A percentile compares a stretch with the other conserved stretches of the same genome.
phyloP scores from a whole-genome alignment of 73 alveolate genomes.

The Stentor coeruleus region DNA sequence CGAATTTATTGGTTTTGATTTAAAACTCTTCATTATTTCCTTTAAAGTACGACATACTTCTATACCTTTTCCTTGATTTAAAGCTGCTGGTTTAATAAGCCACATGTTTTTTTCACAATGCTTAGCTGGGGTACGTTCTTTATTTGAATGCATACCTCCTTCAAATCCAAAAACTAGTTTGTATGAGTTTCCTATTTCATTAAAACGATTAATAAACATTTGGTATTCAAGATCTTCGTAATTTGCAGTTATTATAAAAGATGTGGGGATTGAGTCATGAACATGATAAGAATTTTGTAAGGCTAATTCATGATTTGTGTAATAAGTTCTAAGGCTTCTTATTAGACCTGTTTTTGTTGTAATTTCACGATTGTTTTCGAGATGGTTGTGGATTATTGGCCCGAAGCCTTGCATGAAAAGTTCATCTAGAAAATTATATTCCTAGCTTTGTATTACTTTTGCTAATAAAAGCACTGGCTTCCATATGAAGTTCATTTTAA shows the following conservation, averaged over 20 bases:
- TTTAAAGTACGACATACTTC: slow-evolving; percentile 74
- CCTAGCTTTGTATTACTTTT: slow-evolving; percentile 45
- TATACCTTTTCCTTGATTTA: slow-evolving; percentile 90
- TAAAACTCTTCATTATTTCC: slow-evolving; percentile 62
- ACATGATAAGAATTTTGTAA: slow-evolving; percentile 39
- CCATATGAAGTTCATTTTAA: slow-evolving; percentile 45
- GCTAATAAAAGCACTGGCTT: slow-evolving; percentile 37
- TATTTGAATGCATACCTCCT: slow-evolving; percentile 35
- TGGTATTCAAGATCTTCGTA: slow-evolving; percentile 40
- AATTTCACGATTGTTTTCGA: slow-evolving; percentile 41
- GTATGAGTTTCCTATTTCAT: slow-evolving; percentile 47
- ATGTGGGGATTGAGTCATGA: slow-evolving; percentile 63
- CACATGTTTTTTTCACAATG: slow-evolving; percentile 84
- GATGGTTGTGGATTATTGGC: slow-evolving; percentile 42
- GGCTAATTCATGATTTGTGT: slow-evolving; percentile 41
- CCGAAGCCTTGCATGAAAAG: slow-evolving; percentile 22
- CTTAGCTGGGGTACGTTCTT: slow-evolving; percentile 60
- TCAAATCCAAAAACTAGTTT: no score
- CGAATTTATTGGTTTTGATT: slow-evolving; percentile 34
- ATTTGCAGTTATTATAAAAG: slow-evolving; percentile 41
- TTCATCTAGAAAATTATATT: slow-evolving; percentile 41
- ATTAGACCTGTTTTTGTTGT: slow-evolving; percentile 54
- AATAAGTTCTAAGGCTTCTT: slow-evolving; percentile 46
- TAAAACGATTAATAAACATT: slow-evolving; percentile 37
- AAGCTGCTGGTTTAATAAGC: slow-evolving; percentile 86